These are phyloP conservation scores for Aegilops bicornis DNA, from an alignment of 176 grass and related monocot species.

Conservation along the genomic window DNA sequence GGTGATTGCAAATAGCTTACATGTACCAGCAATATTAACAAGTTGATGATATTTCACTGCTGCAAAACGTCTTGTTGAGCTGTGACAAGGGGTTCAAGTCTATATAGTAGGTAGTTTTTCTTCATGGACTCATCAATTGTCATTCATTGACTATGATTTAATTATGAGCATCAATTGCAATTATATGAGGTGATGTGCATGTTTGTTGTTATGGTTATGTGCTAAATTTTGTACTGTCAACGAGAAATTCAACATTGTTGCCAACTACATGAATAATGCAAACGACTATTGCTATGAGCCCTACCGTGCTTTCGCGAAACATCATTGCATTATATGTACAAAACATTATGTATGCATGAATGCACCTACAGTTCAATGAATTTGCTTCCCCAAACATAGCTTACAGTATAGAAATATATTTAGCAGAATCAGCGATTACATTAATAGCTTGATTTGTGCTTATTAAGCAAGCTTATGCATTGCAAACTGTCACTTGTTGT, in stretches of 20 bases:
- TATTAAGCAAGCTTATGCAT: no score
- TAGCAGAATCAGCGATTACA: no score
- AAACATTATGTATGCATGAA: not conserved
- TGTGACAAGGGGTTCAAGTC: constrained; percentile 23
- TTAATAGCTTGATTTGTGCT: no score
- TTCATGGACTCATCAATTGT: constrained; percentile 21
- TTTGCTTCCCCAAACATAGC: not conserved
- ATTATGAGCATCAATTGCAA: constrained; percentile 18
- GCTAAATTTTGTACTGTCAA: constrained; percentile 19
- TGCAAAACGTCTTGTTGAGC: not conserved
- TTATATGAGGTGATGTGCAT: constrained; percentile 33
- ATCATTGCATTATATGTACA: not conserved
- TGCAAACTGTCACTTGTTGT: no score
- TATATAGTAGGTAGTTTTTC: not conserved
- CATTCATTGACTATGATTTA: constrained; percentile 1
- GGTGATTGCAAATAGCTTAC: no score
- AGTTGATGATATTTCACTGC: not conserved
- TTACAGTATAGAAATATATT: not conserved
- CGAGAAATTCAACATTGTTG: constrained; percentile 33
- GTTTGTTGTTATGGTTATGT: constrained; percentile 31
- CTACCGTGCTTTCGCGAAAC: not conserved
- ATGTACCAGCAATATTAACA: no score
- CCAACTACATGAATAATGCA: constrained; percentile 22
- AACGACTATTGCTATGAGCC: not conserved
- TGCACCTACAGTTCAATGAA: not conserved